Evolutionary conservation across 257 asterid species (phyloP), one percentile per base, ranked within the genome.

Genomic region (Gentiana dahurica): DNA sequence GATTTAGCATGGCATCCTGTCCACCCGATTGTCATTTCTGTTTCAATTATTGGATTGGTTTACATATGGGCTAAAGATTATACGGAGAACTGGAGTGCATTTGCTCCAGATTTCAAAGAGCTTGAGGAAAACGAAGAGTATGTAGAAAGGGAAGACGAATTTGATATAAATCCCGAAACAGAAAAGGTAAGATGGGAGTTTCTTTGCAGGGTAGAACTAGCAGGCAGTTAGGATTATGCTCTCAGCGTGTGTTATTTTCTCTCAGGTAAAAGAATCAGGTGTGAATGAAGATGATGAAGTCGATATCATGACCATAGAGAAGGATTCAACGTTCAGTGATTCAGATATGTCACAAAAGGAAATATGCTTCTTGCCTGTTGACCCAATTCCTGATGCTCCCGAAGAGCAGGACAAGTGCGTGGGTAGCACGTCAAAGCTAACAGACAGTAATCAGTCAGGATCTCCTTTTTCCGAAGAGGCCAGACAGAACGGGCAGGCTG

Each of bases 1-100:
- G 97, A 89, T 81, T 74, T 89, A 72, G 83, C 87, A 15, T 89
- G 97, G 97, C 97, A 89, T 78, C 97, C 97, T 53, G 85, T 85
- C 55, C 85, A 68, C 68, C 97, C 97, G 15, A 54, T 89, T 58
- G 94, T 89, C 54, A 85, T 79, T 54, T 89, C 97, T 59, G 95
- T 86, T 68, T 89, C 97, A 51, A 70, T 89, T 71, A 65, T 82
- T 65, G 97, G 97, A 38, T 73, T 81, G 74, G 91, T 77, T 38
- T 89, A 89, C 73, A 86, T 89, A 43, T 89, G 97, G 97, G 97
- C 97, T n/a, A 86, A 89, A 73, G 97, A 89, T 71, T 81, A 83
- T 67, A 86, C 94, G 34, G 97, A 89, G 75, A 89, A 89, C 72
- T 89, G 97, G 97, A 89, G 97, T 65, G 92, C 97, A 33, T 89